Evolutionary conservation across 2,329 filamentous ascomycete genomes (phyloP), one percentile per base, ranked within the genome.

Genomic region (Teratosphaeria gauchensis): DNA sequence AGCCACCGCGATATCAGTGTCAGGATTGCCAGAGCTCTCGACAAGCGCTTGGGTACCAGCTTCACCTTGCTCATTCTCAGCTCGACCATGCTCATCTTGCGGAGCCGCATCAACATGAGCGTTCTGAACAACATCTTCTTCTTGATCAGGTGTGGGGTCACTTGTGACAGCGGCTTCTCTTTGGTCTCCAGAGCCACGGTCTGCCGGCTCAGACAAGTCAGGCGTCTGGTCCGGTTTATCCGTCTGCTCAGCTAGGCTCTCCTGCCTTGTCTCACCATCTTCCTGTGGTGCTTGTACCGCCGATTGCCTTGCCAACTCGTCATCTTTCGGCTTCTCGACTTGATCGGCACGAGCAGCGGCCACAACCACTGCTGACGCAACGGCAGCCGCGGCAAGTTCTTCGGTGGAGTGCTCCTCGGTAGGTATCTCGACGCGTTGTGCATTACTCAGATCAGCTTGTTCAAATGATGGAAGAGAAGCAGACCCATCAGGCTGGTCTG

Each of bases 141-240:
- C 19, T 42, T 42, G 35, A 12, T 4, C 35, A 42, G 11, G 12
- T 16, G n/a, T 16, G n/a, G 16, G 16, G 5, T 48, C 16, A 21
- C 3, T 16, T 7, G 19, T 3, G n/a, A 21, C 12, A n/a, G 56
- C 30, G 9, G 42, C 30, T 48, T 33, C 24, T 31, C 38, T 46
- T 51, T 14, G 35, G 35, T 42, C 12, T 14, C 58, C 54, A 42
- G 30, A 32, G 16, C 57, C 55, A 30, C 35, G 32, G 2, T 56
- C 59, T 14, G 53, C 51, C 7, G 21, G 28, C 52, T 67, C 58
- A 14, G 56, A 19, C 6, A 54, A 8, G n/a, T 56, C 38, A 1
- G 51, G 28, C 16, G 51, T 31, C 54, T 33, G 48, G 8, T 21
- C 56, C n/a, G 4, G n/a, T 16, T 48, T n/a, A 8, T n/a, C 19